These are phyloP conservation scores for Podospora fimiseda DNA, from an alignment of 495 filamentous ascomycete genomes.

Conservation along the genomic window DNA sequence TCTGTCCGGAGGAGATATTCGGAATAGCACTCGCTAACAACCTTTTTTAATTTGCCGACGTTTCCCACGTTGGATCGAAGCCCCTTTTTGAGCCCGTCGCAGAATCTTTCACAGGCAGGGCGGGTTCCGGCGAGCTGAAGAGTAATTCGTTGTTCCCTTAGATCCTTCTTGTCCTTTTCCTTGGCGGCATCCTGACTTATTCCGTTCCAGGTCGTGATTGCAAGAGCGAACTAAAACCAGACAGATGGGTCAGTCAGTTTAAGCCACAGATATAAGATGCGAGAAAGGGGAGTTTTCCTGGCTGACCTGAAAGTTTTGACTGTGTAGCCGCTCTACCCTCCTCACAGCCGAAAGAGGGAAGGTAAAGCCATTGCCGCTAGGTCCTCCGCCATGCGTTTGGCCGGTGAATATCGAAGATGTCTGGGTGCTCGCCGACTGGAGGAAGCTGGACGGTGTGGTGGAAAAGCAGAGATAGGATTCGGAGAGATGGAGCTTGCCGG, in stretches of 20 bases:
- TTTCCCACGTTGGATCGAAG: constrained; percentile 78
- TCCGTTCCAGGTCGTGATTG: constrained; percentile 95
- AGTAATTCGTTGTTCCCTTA: constrained; percentile 71
- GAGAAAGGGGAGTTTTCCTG: not conserved
- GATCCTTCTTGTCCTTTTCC: constrained; percentile 44
- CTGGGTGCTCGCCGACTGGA: constrained; percentile 65
- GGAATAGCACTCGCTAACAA: constrained; percentile 81
- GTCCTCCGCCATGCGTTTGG: constrained; percentile 81
- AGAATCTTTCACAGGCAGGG: constrained; percentile 88
- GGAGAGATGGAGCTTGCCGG: constrained; percentile 88
- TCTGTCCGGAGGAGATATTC: constrained; percentile 74
- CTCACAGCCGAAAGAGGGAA: constrained; percentile 89
- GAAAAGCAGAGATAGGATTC: constrained; percentile 95
- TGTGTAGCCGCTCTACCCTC: constrained; percentile 85
- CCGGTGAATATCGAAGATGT: constrained; percentile 76
- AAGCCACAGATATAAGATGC: not conserved
- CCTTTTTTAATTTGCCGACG: constrained; percentile 69
- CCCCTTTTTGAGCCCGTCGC: constrained; percentile 86
- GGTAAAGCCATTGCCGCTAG: constrained; percentile 94
- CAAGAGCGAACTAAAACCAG: constrained; percentile 69
- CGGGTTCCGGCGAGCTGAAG: constrained; percentile 84
- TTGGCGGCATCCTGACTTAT: constrained; percentile 45
- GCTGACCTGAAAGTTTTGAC: constrained; percentile 65
- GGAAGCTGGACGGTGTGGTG: constrained; percentile 82
- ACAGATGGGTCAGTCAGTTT: not conserved